phyloP scores from a whole-genome alignment of 768 basidiomycete species.

The Mrakia gelida region DNA sequence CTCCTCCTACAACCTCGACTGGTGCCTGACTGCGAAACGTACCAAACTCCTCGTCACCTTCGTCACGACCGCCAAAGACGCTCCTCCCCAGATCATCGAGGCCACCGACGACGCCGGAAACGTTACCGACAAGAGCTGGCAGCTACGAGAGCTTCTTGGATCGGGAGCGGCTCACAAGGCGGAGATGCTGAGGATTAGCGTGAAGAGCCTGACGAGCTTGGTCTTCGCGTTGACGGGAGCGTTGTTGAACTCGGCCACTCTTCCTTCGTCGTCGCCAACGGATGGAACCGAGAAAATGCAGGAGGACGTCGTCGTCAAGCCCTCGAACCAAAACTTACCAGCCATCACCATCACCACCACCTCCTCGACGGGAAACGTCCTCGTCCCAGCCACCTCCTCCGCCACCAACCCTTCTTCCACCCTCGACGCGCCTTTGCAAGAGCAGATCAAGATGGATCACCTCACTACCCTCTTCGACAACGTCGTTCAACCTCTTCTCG shows the following conservation, averaged over 20 bases:
- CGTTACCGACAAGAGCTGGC: background rate
- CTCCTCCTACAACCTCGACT: slow-evolving; percentile 24
- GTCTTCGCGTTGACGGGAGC: slow-evolving; percentile 25
- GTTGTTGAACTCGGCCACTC: background rate
- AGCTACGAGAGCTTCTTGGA: background rate
- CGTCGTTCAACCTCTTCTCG: slow-evolving; percentile 21
- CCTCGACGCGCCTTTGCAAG: background rate
- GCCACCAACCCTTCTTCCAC: background rate
- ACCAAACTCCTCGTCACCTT: slow-evolving; percentile 17
- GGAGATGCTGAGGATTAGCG: slow-evolving; percentile 13
- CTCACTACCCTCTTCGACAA: slow-evolving; percentile 27
- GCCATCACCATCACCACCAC: slow-evolving; percentile 17
- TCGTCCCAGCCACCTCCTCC: slow-evolving; percentile 4
- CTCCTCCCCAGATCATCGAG: slow-evolving; percentile 10
- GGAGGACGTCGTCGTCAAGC: background rate
- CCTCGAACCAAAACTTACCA: background rate
- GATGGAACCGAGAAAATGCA: background rate
- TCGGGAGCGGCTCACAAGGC: background rate
- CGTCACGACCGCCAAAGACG: slow-evolving; percentile 12
- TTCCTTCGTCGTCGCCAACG: background rate
- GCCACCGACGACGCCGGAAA: background rate
- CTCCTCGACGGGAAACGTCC: slow-evolving; percentile 18
- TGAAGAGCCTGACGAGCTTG: slow-evolving; percentile 6
- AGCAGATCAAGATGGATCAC: slow-evolving; percentile 9
- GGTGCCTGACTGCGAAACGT: slow-evolving; percentile 23